Evolutionary conservation across 2,329 filamentous ascomycete genomes (phyloP), one percentile per base, ranked within the genome.

Genomic region (Drechslera avenae): DNA sequence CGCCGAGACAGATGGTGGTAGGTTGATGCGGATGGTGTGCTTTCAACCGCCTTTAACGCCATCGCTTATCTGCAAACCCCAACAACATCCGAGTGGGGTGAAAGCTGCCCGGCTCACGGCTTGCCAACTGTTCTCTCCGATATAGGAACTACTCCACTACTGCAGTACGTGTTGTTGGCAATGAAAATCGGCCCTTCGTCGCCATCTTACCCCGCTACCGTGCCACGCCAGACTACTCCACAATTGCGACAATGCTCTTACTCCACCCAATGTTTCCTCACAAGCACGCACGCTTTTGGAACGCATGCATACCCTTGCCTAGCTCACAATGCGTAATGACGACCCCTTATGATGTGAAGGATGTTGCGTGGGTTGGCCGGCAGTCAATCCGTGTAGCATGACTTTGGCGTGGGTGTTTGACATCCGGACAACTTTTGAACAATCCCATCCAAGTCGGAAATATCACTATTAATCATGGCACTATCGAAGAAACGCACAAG

Each of bases 21-120:
- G 26, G 26, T 28, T 57, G 57, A 58, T 52, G 60, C 52, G 42
- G 55, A 68, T 67, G 63, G 57, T 65, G 64, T 70, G 64, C 63
- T 69, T 52, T 39, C 41, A 45, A 47, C 54, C 26, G 21, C 41
- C 50, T 56, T 60, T 56, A 54, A 64, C 67, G 67, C 64, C 58
- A 70, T 69, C 60, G 58, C 58, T 60, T 62, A 57, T 55, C 50
- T 50, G 43, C 35, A 35, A 28, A 49, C 26, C 30, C 45, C 32
- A 54, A 49, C 42, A 45, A 44, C 46, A 59, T 44, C 40, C 41
- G 46, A 31, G 13, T 28, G 46, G 39, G 47, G 26, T 28, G 7
- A 28, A 28, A 28, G 26, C 10, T 13, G 9, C 10, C 26, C 26
- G 26, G 2, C 9, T 47, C 26, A 13, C 33, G 23, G 7, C 39